A percentile compares a stretch with the other conserved stretches of the same genome.
Conservation (phyloP, 23 red algal genomes). For the Agarophyton chilense region DNA sequence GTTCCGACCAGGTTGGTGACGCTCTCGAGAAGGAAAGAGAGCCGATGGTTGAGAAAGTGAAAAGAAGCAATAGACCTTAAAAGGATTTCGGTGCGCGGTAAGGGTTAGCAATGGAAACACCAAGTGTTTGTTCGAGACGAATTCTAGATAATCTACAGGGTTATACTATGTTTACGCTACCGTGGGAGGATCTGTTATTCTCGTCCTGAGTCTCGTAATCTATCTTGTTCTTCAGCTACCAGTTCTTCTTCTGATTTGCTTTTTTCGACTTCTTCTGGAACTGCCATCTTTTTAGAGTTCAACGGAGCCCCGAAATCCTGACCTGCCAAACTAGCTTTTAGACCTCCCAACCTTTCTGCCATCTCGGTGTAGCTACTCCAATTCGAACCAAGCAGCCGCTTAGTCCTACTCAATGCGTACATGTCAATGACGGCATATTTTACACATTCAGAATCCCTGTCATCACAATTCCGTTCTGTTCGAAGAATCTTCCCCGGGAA, state of each 20-base stretch:
- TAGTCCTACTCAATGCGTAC: slow-evolving; percentile 58
- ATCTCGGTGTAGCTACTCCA: slow-evolving; percentile 90
- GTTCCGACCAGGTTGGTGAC: too few species aligned
- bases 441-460: slow-evolving; percentile 73
- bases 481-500: slow-evolving; percentile 71
- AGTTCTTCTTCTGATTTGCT: slow-evolving; percentile 15
- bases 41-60: too few species aligned
- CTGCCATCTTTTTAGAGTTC: not conserved
- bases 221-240: slow-evolving; percentile 15
- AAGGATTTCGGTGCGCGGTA: too few species aligned
- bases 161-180: slow-evolving; percentile 4
- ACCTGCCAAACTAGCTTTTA: slow-evolving; percentile 68
- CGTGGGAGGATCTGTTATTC: not conserved
- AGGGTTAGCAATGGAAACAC: too few species aligned
- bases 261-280: not conserved
- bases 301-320: slow-evolving; percentile 67
- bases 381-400: slow-evolving; percentile 70
- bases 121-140: not conserved
- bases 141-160: not conserved
- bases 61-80: too few species aligned
- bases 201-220: not conserved
- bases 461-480: slow-evolving; percentile 66
- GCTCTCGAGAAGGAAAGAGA: too few species aligned
- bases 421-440: slow-evolving; percentile 82
- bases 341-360: slow-evolving; percentile 73